A percentile compares a stretch with the other conserved stretches of the same genome.
These are phyloP conservation scores for Pseudogymnoascus sp. DNA, from an alignment of 2,329 filamentous ascomycete species.

Conservation along the genomic window DNA sequence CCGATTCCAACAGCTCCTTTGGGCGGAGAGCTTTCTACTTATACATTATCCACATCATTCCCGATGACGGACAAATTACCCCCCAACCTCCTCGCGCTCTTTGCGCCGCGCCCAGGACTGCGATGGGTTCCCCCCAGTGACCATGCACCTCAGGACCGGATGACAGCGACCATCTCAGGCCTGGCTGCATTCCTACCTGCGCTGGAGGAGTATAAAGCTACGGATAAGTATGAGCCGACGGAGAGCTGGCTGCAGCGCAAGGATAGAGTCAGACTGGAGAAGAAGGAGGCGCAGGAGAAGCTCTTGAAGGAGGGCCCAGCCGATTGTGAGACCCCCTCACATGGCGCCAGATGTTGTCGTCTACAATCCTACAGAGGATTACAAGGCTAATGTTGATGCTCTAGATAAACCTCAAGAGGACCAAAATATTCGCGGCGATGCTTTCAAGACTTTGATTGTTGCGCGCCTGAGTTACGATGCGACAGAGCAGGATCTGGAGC, in stretches of 20 bases:
- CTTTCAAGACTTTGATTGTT: constrained; percentile 91
- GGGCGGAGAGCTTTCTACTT: neutral
- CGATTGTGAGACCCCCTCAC: constrained; percentile 18
- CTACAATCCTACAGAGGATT: neutral
- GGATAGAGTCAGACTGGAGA: constrained; percentile 76
- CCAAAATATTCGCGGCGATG: constrained; percentile 81
- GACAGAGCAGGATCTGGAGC: constrained; percentile 81
- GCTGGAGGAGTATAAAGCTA: constrained; percentile 68
- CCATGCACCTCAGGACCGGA: constrained; percentile 72
- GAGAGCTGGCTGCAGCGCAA: constrained; percentile 89
- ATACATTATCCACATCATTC: neutral
- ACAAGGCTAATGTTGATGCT: constrained; percentile 3
- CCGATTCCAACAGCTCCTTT: neutral
- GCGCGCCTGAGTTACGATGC: constrained; percentile 83
- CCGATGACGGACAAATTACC: constrained; percentile 94
- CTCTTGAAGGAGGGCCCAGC: constrained; percentile 24
- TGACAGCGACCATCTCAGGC: constrained; percentile 63
- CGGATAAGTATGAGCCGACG: constrained; percentile 67
- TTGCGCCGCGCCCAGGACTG: constrained; percentile 85
- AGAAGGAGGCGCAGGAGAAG: constrained; percentile 58
- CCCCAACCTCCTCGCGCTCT: constrained; percentile 83
- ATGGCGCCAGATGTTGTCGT: neutral
- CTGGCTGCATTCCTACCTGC: constrained; percentile 67
- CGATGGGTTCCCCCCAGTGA: constrained; percentile 82
- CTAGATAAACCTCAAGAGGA: constrained; percentile 77